phyloP scores from a whole-genome alignment of 345 rosid species.

The Lumnitzera littorea region DNA sequence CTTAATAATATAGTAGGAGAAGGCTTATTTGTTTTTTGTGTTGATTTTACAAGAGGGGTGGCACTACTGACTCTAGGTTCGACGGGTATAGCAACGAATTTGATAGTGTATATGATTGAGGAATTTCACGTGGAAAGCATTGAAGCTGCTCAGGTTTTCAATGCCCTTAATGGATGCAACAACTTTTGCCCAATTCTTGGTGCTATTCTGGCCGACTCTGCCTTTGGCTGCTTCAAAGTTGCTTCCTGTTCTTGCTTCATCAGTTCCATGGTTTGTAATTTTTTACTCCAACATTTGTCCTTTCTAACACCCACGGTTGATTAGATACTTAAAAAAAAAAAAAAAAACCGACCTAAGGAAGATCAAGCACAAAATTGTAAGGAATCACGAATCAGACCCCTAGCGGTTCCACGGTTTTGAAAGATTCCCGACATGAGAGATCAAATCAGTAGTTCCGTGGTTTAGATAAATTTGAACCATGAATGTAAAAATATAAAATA shows the following conservation, averaged over 20 bases:
- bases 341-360: too few species aligned
- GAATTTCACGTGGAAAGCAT: conserved; percentile 21
- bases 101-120: conserved; percentile 23
- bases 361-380: too few species aligned
- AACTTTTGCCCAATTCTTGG: conserved; percentile 28
- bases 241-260: conserved; percentile 24
- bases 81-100: conserved; percentile 29
- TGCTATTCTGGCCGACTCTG: conserved; percentile 42
- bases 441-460: too few species aligned
- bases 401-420: too few species aligned
- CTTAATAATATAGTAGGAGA: background rate
- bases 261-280: conserved; percentile 22
- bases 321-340: too few species aligned
- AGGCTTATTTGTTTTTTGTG: too few species aligned
- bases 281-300: background rate
- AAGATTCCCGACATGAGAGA: too few species aligned
- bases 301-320: too few species aligned
- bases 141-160: conserved; percentile 23
- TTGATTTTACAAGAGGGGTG: conserved; percentile 21
- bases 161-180: conserved; percentile 15
- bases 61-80: conserved; percentile 27
- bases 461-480: too few species aligned
- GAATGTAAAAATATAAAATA: too few species aligned
- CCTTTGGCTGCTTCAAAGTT: conserved; percentile 24
- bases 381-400: too few species aligned